These are phyloP conservation scores for Gillenia trifoliata DNA, from an alignment of 306 rosid genomes.

Conservation along the genomic window DNA sequence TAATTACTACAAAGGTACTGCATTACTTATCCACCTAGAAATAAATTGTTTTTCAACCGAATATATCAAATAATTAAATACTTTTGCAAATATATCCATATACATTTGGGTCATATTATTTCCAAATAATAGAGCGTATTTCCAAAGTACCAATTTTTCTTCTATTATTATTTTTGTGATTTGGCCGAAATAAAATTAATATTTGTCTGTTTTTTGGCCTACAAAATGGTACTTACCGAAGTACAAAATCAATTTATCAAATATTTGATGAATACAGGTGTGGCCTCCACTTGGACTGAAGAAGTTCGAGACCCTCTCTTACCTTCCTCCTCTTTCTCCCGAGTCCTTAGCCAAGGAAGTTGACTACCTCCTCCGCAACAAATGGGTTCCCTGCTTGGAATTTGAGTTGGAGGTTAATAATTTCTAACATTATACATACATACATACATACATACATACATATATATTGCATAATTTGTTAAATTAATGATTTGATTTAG, in stretches of 20 bases:
- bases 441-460: too few relatives aligned
- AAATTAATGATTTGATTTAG: neutral
- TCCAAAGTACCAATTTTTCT: neutral
- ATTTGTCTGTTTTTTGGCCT: neutral
- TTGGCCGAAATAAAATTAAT: neutral
- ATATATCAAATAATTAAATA: neutral
- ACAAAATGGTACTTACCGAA: neutral
- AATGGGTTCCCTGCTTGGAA: slow-evolving; percentile 78
- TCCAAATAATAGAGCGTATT: neutral
- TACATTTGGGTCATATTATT: neutral
- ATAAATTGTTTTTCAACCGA: neutral
- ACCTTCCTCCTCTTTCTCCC: slow-evolving; percentile 25
- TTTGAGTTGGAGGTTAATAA: slow-evolving; percentile 41
- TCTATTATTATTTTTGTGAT: too few relatives aligned
- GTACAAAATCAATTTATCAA: neutral
- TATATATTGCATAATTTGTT: neutral
- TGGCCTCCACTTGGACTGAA: slow-evolving; percentile 60
- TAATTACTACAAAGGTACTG: neutral
- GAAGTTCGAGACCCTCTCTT: slow-evolving; percentile 81
- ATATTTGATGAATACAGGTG: slow-evolving; percentile 35
- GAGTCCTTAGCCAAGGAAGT: slow-evolving; percentile 39
- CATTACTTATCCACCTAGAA: neutral
- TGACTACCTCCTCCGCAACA: slow-evolving; percentile 41
- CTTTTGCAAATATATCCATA: neutral
- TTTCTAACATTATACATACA: neutral